A percentile compares a stretch with the other conserved stretches of the same genome.
Conservation (phyloP, 2,329 filamentous ascomycete species). For the Fusarium xylarioides region DNA sequence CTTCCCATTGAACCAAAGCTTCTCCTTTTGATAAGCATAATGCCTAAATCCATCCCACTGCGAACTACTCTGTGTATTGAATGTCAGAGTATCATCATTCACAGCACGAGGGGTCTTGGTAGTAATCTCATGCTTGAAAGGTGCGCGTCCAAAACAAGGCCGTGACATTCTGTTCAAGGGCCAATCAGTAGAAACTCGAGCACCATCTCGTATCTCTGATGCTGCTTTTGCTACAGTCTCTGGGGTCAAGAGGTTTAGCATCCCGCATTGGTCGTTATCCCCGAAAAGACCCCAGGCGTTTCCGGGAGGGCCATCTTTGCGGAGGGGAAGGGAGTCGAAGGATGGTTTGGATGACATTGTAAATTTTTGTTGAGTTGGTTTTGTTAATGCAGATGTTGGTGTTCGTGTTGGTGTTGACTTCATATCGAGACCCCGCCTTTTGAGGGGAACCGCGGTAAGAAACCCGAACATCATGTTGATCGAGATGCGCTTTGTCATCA, state of each 20-base stretch:
- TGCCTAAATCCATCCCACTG: conserved; percentile 54
- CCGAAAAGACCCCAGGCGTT: conserved; percentile 68
- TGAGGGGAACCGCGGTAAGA: conserved; percentile 10
- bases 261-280: conserved; percentile 60
- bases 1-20: conserved; percentile 47
- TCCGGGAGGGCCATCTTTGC: conserved; percentile 57
- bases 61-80: conserved; percentile 52
- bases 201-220: conserved; percentile 44
- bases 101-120: conserved; percentile 43
- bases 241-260: conserved; percentile 62
- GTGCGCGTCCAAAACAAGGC: conserved; percentile 47
- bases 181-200: conserved; percentile 48
- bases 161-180: conserved; percentile 45
- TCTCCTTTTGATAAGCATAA: conserved; percentile 51
- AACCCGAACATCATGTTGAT: background rate
- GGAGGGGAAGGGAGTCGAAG: conserved; percentile 60
- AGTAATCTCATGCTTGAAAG: conserved; percentile 43
- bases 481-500: background rate
- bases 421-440: background rate
- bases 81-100: conserved; percentile 47
- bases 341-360: conserved; percentile 30
- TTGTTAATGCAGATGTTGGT: background rate
- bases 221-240: conserved; percentile 39
- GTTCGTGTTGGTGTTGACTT: background rate
- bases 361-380: background rate